Evolutionary conservation across 2,329 filamentous ascomycete species (phyloP), one percentile per base, ranked within the genome.

Genomic region (Parastagonospora nodorum): DNA sequence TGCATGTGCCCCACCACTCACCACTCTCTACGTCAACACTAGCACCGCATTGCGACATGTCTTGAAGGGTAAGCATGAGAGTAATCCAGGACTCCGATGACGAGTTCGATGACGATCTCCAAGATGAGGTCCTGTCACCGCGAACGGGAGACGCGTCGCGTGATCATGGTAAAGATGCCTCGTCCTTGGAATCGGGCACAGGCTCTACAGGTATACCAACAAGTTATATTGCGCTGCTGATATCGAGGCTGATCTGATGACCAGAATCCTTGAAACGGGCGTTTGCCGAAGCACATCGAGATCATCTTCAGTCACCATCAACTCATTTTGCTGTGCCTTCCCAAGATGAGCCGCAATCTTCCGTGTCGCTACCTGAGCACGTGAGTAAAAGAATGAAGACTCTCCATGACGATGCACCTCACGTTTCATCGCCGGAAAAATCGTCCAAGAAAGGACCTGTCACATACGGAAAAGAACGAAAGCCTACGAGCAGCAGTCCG

Each of bases 41-140:
- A 24, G 19, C 19, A 24, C 11, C 33, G 15, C 24, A 14, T 30
- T 12, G 4, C n/a, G 10, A 2, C 16, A 16, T 15, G 37, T 37
- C 40, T 48, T 61, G 48, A 53, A 45, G 27, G 32, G 38, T 32
- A 29, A 66, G 57, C 49, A 58, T 64, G 51, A 61, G 69, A 14
- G 58, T 72, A 15, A 67, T 74, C 24, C 69, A 72, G 44, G 72
- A 74, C 45, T 74, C 72, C 2, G 71, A 74, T 45, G 72, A 72
- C 16, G 72, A 72, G 37, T 51, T 64, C 8, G 68, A 71, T n/a
- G 68, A 71, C 2, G 68, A 68, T 32, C 48, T 69, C 12, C 64
- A 58, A 24, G 31, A 36, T 35, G 53, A 52, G n/a, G 38, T 44
- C 11, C 47, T 46, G n/a, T 36, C 50, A 15, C 47, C 50, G n/a